Evolutionary conservation across 2,329 filamentous ascomycete genomes (phyloP), one percentile per base, ranked within the genome.

Genomic region (Falciphora oryzae): DNA sequence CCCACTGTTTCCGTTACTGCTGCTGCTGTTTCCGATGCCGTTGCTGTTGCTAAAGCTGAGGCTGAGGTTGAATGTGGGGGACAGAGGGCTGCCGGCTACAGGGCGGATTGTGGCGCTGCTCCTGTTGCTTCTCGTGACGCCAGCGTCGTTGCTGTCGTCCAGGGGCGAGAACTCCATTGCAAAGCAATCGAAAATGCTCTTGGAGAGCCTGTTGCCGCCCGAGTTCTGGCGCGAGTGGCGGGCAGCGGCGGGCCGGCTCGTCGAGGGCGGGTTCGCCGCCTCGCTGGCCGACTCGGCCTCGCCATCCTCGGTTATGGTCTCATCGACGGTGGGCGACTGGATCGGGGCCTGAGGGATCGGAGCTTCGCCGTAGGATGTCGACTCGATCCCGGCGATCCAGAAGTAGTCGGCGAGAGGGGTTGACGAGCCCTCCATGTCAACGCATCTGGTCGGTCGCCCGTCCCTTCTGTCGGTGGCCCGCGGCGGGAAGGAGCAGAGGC

Each of bases 351-450:
- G 68, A 62, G 75, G 73, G 58, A 72, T 76, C 63, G 76, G 76
- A 70, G 78, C 73, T 69, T 89, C 87, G 67, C 85, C 81, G 78
- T 89, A 89, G 65, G 84, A 82, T 70, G 89, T 81, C 67, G 85
- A 84, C 75, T 90, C 87, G 76, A 90, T 81, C 71, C 88, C 88
- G 69, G 88, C 88, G 74, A 90, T 89, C 88, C 88, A 90, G 76
- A 90, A 90, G 78, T 90, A 90, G 75, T 90, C 88, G 76, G 88
- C 88, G 74, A 90, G 81, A 73, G 88, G 88, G 68, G 82, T 82
- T 68, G 86, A 87, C 66, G 85, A 81, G 77, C 76, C 79, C 73
- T 86, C 84, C 84, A 87, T 87, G 78, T 77, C 81, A 79, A 50
- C 29, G 32, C 62, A 63, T 63, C 31, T 62, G 60, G 60, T 22